These are phyloP conservation scores for Letharia columbiana DNA, from an alignment of 495 filamentous ascomycete species.

Conservation along the genomic window DNA sequence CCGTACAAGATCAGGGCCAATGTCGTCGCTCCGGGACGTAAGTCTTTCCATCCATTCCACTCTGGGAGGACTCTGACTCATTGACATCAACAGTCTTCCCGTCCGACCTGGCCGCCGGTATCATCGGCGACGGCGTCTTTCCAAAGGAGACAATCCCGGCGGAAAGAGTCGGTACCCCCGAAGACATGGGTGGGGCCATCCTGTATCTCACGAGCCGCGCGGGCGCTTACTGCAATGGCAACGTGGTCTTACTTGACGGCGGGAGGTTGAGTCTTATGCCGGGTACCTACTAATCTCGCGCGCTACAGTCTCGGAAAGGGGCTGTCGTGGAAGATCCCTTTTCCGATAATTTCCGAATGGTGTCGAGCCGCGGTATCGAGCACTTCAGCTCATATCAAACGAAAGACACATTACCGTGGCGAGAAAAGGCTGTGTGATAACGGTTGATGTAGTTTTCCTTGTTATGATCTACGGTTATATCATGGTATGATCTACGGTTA, in stretches of 20 bases:
- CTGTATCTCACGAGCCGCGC: constrained; percentile 55
- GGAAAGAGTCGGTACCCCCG: constrained; percentile 40
- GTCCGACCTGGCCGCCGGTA: constrained; percentile 47
- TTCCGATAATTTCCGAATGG: background rate
- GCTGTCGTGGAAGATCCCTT: background rate
- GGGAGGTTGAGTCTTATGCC: constrained; percentile 45
- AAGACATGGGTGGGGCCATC: constrained; percentile 56
- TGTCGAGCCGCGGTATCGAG: background rate
- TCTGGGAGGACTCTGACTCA: background rate
- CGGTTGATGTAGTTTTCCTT: too few relatives aligned
- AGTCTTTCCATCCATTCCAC: constrained; percentile 24
- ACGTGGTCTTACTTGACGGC: constrained; percentile 49
- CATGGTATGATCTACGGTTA: too few relatives aligned
- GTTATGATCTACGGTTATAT: too few relatives aligned
- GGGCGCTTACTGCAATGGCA: constrained; percentile 51
- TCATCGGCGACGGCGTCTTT: constrained; percentile 33
- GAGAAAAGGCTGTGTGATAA: background rate
- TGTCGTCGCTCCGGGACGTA: constrained; percentile 53
- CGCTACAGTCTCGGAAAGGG: background rate
- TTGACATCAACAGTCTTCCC: constrained; percentile 41
- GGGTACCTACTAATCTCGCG: constrained; percentile 32
- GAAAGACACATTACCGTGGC: too few relatives aligned
- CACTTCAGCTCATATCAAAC: background rate
- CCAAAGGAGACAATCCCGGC: constrained; percentile 40
- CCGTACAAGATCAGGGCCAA: constrained; percentile 53